These are phyloP conservation scores for Helicocarpus griseus DNA, from an alignment of 2,329 filamentous ascomycete genomes.

Conservation along the genomic window DNA sequence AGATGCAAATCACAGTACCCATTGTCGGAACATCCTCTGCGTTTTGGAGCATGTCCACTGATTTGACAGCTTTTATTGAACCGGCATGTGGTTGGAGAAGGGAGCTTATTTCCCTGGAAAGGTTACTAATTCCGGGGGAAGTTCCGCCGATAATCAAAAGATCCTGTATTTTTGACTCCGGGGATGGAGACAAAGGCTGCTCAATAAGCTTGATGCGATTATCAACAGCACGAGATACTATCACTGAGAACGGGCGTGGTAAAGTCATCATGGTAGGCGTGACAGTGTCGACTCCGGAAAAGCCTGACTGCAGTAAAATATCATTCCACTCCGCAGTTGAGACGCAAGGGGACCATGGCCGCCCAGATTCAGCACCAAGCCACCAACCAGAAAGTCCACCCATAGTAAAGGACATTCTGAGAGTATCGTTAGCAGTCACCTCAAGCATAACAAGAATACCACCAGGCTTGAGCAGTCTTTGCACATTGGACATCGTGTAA, in stretches of 20 bases:
- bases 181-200: not conserved
- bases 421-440: constrained; percentile 3
- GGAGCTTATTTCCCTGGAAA: not conserved
- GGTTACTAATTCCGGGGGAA: constrained; percentile 5
- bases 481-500: constrained; percentile 12
- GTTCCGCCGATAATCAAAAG: not conserved
- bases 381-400: constrained; percentile 13
- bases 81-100: not conserved
- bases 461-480: constrained; percentile 11
- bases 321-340: constrained; percentile 15
- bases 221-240: constrained; percentile 1
- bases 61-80: not conserved
- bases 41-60: not conserved
- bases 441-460: constrained; percentile 14
- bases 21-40: not conserved
- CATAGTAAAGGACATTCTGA: constrained; percentile 11
- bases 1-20: constrained; percentile 13
- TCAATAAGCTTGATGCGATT: not conserved
- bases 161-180: not conserved
- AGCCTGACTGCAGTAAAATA: constrained; percentile 13
- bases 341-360: constrained; percentile 6
- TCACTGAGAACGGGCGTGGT: constrained; percentile 1
- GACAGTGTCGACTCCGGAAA: constrained; percentile 15
- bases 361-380: constrained; percentile 9
- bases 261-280: not conserved